Evolutionary conservation across 495 filamentous ascomycete genomes (phyloP), one percentile per base, ranked within the genome.

Genomic region (Antarctomyces pellizariae): DNA sequence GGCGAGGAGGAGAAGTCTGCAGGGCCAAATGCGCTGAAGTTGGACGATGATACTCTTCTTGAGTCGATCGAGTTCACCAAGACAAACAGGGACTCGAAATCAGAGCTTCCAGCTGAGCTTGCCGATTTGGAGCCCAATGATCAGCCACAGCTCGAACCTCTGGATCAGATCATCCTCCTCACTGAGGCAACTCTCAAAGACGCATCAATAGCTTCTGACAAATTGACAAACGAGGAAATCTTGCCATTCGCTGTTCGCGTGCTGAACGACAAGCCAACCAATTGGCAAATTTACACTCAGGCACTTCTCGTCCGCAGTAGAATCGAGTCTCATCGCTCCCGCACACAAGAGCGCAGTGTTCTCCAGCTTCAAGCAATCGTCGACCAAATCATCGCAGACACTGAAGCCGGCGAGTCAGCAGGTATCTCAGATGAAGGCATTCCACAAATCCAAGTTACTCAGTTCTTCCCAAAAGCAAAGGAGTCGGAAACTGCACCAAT

Each of bases 231-330:
- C 12, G 89, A 99, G 43, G 79, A 92, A 46, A 83, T 91, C 18
- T 48, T 82, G 9, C 86, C 86, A 0, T 95, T 80, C 45, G 89
- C 83, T 3, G 71, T 69, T 12, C 67, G 86, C 10, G 89, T 95
- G 0, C 60, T 99, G 11, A 60, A 74, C 9, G 80, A 86, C 29
- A 78, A 82, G 25, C 74, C 75, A 36, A 80, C 79, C 2, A 95
- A 95, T 47, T 99, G 86, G 86, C 89, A 95, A 47, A 71, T 92
- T 12, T 95, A 99, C 43, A 93, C 86, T 0, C 78, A 93, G 41
- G 86, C 76, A 1, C 51, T 99, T 3, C 53, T 95, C 2, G 69
- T 92, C 3, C 64, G 86, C 22, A 84, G 77, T 41, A 59, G 86
- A 2, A 78, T 93, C 32, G 86, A 99, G 47, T 67, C 76, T 0